Base-by-base conservation (phyloP, 352 stramenopile species). In the Phytophthora palmivora region DNA sequence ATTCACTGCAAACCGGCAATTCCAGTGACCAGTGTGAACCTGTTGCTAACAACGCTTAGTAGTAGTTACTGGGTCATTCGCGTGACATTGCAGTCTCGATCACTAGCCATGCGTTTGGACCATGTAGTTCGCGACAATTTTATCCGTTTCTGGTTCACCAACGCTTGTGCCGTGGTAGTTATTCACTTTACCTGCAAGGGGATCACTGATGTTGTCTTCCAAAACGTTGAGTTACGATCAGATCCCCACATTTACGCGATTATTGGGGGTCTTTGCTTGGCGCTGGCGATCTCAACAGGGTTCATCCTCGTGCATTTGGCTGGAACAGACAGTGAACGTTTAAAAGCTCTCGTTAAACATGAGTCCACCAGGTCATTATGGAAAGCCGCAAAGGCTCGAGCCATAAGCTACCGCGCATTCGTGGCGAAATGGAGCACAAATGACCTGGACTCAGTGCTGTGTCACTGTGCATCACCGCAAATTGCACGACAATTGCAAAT, bases 171-270 rank as follows among this genome's bases (percentile, higher is more conserved):
- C 3, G 56, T 67, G 14, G 14, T 80, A 12, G 18, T 63, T 9
- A 74, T 80, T 18, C 63, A 80, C 48, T 73, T 70, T 39, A 62
- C 37, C 1, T 74, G 59, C 63, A 80, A 80, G 33, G 51, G 45
- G 2, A 16, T 34, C 19, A 36, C 59, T 7, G 63, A 77, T 38
- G 19, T 59, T 10, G 3, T 77, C 0, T 49, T 72, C 19, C 24
- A 72, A 26, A 70, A 74, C 15, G 30, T 70, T 0, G 52, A 66
- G 21, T 39, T 80, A 28, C 58, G 24, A 11, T 77, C 60, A 0
- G 72, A 80, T 26, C 72, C 72, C 8, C 72, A 80, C 30, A 48
- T 80, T 10, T 78, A 64, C 53, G 72, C 72, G 7, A 63, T 80
- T 22, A 28, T 74, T 7, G 63, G 63, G 32, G 65, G 67, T 18